phyloP scores from a whole-genome alignment of 169 alveolate species.

The Plasmodium malariae region DNA sequence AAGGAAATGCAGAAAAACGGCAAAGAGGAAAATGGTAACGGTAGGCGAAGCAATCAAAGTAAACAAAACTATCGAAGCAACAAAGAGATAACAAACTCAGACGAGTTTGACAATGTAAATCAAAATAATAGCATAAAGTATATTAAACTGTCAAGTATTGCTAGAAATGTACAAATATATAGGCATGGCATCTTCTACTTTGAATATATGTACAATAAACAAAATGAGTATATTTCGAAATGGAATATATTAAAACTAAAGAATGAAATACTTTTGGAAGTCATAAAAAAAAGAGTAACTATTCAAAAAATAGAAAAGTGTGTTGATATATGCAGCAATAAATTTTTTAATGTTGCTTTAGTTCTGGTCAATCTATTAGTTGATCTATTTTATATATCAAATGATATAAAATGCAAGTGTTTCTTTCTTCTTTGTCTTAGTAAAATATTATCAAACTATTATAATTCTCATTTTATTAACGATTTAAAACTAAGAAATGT shows the following conservation, averaged over 20 bases:
- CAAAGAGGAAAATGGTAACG: background rate
- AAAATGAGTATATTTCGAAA: constrained; percentile 44
- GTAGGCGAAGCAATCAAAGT: background rate
- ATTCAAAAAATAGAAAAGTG: constrained; percentile 27
- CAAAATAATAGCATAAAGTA: constrained; percentile 21
- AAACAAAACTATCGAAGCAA: background rate
- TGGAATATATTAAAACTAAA: constrained; percentile 70
- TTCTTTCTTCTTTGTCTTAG: constrained; percentile 60
- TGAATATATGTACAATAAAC: constrained; percentile 50
- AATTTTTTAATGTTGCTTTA: constrained; percentile 36
- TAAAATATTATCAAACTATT: constrained; percentile 63
- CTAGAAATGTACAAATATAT: constrained; percentile 21
- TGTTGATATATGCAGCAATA: constrained; percentile 31
- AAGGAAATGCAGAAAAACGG: background rate
- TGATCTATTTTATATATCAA: constrained; percentile 49
- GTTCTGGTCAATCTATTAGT: constrained; percentile 26
- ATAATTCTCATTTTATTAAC: constrained; percentile 69
- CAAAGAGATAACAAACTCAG: background rate
- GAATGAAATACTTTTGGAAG: constrained; percentile 68
- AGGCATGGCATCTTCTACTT: constrained; percentile 50
- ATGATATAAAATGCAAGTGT: constrained; percentile 64
- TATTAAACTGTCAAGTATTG: constrained; percentile 55
- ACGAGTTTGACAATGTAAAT: background rate
- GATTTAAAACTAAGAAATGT: constrained; percentile 65
- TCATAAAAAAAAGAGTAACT: constrained; percentile 31